phyloP scores from a whole-genome alignment of 306 rosid genomes.

The Trichosanthes truncata region DNA sequence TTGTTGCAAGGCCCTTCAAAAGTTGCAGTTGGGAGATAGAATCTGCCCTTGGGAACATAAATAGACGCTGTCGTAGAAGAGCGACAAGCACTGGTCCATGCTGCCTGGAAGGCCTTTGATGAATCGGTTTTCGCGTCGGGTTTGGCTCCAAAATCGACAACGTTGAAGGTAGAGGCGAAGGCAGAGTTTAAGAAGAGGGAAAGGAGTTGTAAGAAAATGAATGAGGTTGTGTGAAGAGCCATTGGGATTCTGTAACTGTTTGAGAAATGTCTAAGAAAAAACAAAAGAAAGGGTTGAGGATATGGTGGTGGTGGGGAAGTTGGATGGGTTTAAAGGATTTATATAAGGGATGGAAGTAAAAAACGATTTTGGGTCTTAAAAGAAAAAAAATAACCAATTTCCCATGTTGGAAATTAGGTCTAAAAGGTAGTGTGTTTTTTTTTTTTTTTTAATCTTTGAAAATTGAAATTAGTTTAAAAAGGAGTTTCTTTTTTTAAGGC shows the following conservation, averaged over 20 bases:
- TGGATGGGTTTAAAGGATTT: background rate
- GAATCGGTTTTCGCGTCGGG: slow-evolving; percentile 40
- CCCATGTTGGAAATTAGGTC: background rate
- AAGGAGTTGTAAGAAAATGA: background rate
- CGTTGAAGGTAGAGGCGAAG: slow-evolving; percentile 7
- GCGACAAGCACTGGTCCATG: slow-evolving; percentile 45
- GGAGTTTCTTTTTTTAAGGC: background rate
- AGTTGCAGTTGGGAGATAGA: slow-evolving; percentile 16
- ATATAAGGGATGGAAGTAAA: background rate
- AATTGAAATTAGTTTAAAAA: background rate
- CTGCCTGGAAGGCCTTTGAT: slow-evolving; percentile 25
- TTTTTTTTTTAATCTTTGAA: background rate
- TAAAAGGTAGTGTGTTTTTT: background rate
- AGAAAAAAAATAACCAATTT: background rate
- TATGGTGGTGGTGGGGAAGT: background rate
- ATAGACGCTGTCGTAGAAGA: slow-evolving; percentile 15
- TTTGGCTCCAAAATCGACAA: slow-evolving; percentile 45
- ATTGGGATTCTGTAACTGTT: background rate
- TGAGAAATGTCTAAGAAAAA: background rate
- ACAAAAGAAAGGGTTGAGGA: background rate
- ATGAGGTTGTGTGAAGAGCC: background rate
- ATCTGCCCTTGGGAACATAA: slow-evolving; percentile 52
- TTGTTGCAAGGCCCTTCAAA: slow-evolving; percentile 56
- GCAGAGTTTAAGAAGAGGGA: background rate
- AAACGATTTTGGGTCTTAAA: background rate